Percentiles rank a stretch among this genome's conserved stretches.
These are phyloP conservation scores for Globisporangium spinosum DNA, from an alignment of 352 stramenopile genomes.

Conservation along the genomic window DNA sequence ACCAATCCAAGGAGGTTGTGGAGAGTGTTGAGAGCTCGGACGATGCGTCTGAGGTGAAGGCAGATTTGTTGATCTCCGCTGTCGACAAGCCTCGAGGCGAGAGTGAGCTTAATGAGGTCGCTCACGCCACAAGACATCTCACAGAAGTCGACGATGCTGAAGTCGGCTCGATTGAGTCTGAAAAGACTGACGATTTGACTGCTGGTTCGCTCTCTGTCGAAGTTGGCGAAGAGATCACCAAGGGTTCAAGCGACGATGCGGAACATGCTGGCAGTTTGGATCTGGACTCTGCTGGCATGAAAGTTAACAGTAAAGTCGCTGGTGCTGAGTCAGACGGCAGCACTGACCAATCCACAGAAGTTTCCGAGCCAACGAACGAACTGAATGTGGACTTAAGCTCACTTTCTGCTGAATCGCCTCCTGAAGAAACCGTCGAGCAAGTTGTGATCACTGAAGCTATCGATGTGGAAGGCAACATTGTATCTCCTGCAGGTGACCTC, in stretches of 20 bases:
- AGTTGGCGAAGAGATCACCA: not conserved
- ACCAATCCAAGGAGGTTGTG: not conserved
- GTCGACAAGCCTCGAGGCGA: not conserved
- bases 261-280: not conserved
- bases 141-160: not conserved
- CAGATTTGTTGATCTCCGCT: not conserved
- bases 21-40: not conserved
- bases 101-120: not conserved
- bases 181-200: not conserved
- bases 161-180: not conserved
- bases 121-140: not conserved
- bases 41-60: constrained; percentile 1
- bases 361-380: not conserved
- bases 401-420: not conserved
- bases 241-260: not conserved
- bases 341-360: not conserved
- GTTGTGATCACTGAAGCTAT: constrained; percentile 4
- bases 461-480: constrained; percentile 8
- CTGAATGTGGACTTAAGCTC: not conserved
- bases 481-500: not conserved
- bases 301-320: not conserved
- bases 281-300: not conserved
- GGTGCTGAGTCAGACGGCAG: not conserved
- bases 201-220: not conserved
- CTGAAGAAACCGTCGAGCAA: not conserved